These are phyloP conservation scores for Syzygium aromaticum DNA, from an alignment of 345 rosid species.

Conservation along the genomic window DNA sequence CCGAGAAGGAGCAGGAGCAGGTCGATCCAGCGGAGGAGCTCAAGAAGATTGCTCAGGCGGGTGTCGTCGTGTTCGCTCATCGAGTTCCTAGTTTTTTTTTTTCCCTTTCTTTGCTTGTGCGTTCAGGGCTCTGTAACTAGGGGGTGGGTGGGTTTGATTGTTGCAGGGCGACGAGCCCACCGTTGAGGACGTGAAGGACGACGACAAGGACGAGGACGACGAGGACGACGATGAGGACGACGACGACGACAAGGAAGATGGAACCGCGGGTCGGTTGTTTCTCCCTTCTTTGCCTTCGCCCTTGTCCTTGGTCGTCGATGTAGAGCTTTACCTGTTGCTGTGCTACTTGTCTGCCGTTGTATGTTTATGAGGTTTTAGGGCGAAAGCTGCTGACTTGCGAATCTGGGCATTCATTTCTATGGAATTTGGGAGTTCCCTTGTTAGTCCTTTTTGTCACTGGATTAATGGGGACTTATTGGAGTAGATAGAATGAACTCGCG, in stretches of 20 bases:
- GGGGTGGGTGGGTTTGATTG: not conserved
- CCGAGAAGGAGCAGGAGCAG: not conserved
- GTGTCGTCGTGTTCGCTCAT: not conserved
- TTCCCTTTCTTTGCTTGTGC: not conserved
- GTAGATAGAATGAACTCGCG: not conserved
- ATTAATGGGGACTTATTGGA: not conserved
- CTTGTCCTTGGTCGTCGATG: not conserved
- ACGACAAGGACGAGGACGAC: conserved; percentile 47
- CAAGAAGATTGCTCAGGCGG: not conserved
- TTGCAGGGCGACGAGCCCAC: conserved; percentile 40
- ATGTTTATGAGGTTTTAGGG: not conserved
- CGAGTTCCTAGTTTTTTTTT: not conserved
- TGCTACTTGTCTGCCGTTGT: not conserved
- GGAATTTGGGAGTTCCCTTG: not conserved
- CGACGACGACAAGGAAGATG: conserved; percentile 55
- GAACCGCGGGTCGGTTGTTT: conserved; percentile 29
- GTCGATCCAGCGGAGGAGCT: not conserved
- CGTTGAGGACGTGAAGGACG: conserved; percentile 72
- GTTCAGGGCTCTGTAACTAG: not conserved
- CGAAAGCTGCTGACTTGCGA: not conserved
- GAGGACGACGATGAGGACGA: conserved; percentile 72
- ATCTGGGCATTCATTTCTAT: not conserved
- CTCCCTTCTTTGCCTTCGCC: not conserved
- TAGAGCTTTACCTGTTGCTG: not conserved
- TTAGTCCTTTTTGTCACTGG: not conserved